Conservation (phyloP, 208 protist genomes). For the Porcisia hertigi region DNA sequence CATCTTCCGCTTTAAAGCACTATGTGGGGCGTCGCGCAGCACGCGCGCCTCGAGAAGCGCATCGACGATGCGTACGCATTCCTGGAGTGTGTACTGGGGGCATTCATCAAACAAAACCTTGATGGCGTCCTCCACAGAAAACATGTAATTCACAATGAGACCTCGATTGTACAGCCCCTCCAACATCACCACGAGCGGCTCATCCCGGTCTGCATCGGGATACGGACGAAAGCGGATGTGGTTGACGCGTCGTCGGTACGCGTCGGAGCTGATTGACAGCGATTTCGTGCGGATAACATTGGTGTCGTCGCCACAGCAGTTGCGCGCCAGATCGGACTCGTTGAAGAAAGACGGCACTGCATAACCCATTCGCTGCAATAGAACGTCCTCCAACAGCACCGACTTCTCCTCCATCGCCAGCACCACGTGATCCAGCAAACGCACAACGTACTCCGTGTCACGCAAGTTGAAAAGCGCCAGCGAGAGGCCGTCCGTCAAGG, state of each 20-base stretch:
- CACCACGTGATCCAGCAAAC: constrained; percentile 61
- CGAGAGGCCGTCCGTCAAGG: constrained; percentile 52
- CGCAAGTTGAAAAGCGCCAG: constrained; percentile 74
- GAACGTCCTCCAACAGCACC: constrained; percentile 67
- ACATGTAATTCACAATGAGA: constrained; percentile 73
- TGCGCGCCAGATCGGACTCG: constrained; percentile 60
- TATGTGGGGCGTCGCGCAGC: constrained; percentile 35
- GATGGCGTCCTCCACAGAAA: constrained; percentile 72
- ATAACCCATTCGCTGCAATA: constrained; percentile 82
- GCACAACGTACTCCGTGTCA: constrained; percentile 72
- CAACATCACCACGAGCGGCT: constrained; percentile 60
- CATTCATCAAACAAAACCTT: constrained; percentile 81
- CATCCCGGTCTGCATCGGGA: constrained; percentile 25
- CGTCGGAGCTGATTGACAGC: constrained; percentile 53
- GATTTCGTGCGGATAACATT: constrained; percentile 52
- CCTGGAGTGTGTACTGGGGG: constrained; percentile 50
- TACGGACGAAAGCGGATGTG: constrained; percentile 62
- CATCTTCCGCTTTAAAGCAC: constrained; percentile 40
- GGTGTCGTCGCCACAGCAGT: constrained; percentile 74
- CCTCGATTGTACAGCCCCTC: constrained; percentile 89
- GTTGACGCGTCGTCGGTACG: constrained; percentile 71
- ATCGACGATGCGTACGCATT: constrained; percentile 55
- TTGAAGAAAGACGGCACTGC: constrained; percentile 48
- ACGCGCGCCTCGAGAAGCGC: constrained; percentile 37
- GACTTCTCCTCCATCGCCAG: constrained; percentile 72